phyloP scores from a whole-genome alignment of 352 stramenopile genomes.

The Phytophthora vignae region DNA sequence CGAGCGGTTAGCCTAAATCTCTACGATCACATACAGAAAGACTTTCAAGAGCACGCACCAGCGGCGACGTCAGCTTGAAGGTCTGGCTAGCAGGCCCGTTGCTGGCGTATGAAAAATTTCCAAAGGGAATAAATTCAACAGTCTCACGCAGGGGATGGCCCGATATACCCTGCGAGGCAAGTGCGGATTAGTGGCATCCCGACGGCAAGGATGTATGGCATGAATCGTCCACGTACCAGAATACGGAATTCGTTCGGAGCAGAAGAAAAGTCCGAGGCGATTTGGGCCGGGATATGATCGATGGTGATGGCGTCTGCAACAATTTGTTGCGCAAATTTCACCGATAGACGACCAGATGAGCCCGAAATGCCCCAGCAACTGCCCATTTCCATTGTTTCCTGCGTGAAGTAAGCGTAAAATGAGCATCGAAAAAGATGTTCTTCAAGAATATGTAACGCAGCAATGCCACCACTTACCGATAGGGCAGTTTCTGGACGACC shows the following conservation, averaged over 20 bases:
- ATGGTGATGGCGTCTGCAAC: constrained; percentile 75
- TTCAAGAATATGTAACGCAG: background rate
- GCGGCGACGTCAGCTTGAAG: constrained; percentile 61
- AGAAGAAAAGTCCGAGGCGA: constrained; percentile 76
- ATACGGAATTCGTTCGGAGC: constrained; percentile 74
- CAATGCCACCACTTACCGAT: constrained; percentile 50
- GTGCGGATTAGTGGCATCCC: background rate
- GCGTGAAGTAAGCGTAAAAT: background rate
- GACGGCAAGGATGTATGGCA: background rate
- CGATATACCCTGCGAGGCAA: constrained; percentile 48
- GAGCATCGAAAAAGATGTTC: background rate
- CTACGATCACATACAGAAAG: background rate
- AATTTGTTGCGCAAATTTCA: constrained; percentile 77
- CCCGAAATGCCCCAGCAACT: constrained; percentile 82
- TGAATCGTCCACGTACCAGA: constrained; percentile 41
- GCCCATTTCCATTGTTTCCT: constrained; percentile 89
- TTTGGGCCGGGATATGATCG: constrained; percentile 79
- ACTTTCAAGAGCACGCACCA: constrained; percentile 35
- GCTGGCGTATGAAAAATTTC: constrained; percentile 78
- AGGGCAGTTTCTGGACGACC: constrained; percentile 78
- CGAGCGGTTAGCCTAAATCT: background rate
- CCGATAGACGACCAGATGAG: constrained; percentile 66
- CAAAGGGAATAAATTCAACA: constrained; percentile 65
- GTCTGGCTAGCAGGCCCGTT: constrained; percentile 65
- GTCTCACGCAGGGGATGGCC: constrained; percentile 49